These are phyloP conservation scores for Paraglomus brasilianum DNA, from an alignment of 192 early-diverging fungal species.

Conservation along the genomic window DNA sequence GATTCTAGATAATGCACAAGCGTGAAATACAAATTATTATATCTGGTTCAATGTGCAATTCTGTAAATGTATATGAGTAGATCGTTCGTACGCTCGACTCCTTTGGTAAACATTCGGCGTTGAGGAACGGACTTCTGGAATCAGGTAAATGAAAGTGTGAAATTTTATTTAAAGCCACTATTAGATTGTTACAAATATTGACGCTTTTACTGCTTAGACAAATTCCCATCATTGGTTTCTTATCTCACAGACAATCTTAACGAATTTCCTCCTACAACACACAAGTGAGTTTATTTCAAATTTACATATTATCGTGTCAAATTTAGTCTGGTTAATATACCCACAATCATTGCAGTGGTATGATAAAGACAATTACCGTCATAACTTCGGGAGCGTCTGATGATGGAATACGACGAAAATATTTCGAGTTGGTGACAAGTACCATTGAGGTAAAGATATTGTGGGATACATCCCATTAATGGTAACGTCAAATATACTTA, in stretches of 20 bases:
- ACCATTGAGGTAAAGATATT: constrained; percentile 51
- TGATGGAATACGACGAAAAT: constrained; percentile 48
- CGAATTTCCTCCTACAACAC: constrained; percentile 56
- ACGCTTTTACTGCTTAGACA: constrained; percentile 37
- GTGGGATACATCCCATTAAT: neutral
- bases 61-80: constrained; percentile 20
- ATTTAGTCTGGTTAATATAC: neutral
- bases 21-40: neutral
- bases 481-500: neutral
- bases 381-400: constrained; percentile 58
- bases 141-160: constrained; percentile 37
- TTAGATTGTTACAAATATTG: neutral
- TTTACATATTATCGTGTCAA: too few species aligned
- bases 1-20: constrained; percentile 1
- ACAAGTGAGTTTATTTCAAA: constrained; percentile 48
- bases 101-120: constrained; percentile 38
- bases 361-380: constrained; percentile 63
- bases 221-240: constrained; percentile 56
- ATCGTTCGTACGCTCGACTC: constrained; percentile 48
- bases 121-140: constrained; percentile 50
- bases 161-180: too few species aligned
- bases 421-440: constrained; percentile 55
- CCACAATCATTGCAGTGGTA: constrained; percentile 38
- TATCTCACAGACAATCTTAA: constrained; percentile 60
- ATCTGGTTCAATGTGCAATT: neutral